A percentile compares a stretch with the other conserved stretches of the same genome.
Conservation (phyloP, 2,329 filamentous ascomycete genomes). For the Fusarium fujikuroi region DNA sequence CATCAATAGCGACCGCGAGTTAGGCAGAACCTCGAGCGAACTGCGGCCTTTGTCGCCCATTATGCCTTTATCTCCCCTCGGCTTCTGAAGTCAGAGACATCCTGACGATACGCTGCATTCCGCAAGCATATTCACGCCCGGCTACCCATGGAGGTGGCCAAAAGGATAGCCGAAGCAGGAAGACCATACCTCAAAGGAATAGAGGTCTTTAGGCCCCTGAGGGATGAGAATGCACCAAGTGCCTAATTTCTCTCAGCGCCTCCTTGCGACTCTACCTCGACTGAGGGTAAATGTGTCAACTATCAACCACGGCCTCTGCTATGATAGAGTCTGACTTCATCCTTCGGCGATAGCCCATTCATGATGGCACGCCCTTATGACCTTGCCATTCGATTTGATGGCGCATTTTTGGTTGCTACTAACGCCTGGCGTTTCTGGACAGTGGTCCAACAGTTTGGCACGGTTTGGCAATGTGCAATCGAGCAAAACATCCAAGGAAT, state of each 20-base stretch:
- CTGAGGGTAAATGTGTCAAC: neutral
- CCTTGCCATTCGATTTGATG: conserved; percentile 29
- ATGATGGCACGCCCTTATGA: conserved; percentile 52
- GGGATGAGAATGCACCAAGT: neutral
- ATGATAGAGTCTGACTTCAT: conserved; percentile 27
- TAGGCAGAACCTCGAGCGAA: conserved; percentile 50
- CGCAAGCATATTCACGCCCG: conserved; percentile 7
- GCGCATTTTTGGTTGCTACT: conserved; percentile 22
- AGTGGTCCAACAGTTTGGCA: conserved; percentile 6
- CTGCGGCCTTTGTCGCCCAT: conserved; percentile 71
- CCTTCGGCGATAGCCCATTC: conserved; percentile 39
- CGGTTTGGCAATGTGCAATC: conserved; percentile 18
- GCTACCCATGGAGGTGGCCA: neutral
- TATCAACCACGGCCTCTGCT: neutral
- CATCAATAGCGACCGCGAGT: conserved; percentile 54
- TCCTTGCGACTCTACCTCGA: neutral
- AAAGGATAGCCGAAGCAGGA: neutral
- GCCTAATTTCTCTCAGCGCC: neutral
- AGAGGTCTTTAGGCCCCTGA: neutral
- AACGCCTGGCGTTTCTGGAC: conserved; percentile 29
- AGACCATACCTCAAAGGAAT: neutral
- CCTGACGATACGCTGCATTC: conserved; percentile 9
- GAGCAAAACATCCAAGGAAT: conserved; percentile 8
- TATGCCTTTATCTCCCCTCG: conserved; percentile 71
- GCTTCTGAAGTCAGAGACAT: conserved; percentile 55